A percentile compares a stretch with the other conserved stretches of the same genome.
Conservation (phyloP, 192 early-diverging fungal genomes). For the Coemansia sp. region DNA sequence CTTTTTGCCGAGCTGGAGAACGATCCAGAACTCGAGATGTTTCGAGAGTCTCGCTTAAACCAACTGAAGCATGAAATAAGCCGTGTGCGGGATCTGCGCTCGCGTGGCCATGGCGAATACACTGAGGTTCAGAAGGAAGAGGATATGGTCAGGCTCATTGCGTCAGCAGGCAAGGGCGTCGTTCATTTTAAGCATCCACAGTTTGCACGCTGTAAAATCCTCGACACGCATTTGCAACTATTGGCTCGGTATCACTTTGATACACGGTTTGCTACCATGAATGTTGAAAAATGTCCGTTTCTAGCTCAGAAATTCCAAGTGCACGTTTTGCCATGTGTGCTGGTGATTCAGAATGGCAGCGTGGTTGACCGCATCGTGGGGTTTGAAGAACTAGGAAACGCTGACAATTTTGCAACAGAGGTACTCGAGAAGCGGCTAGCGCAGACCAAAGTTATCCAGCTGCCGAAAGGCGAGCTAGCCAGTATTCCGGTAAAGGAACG, state of each 20-base stretch:
- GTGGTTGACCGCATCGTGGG: slow-evolving; percentile 80
- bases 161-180: slow-evolving; percentile 60
- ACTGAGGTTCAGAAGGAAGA: slow-evolving; percentile 76
- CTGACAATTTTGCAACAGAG: slow-evolving; percentile 78
- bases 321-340: slow-evolving; percentile 84
- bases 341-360: slow-evolving; percentile 71
- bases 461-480: slow-evolving; percentile 41
- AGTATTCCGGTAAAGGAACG: slow-evolving; percentile 34
- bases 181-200: slow-evolving; percentile 93
- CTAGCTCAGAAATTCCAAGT: slow-evolving; percentile 86
- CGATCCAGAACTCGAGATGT: slow-evolving; percentile 66
- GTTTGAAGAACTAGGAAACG: slow-evolving; percentile 91
- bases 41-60: slow-evolving; percentile 82
- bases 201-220: slow-evolving; percentile 89
- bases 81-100: slow-evolving; percentile 61
- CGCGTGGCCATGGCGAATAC: slow-evolving; percentile 75
- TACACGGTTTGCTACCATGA: slow-evolving; percentile 86
- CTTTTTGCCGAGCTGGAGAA: slow-evolving; percentile 84
- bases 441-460: slow-evolving; percentile 58
- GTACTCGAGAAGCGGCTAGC: slow-evolving; percentile 69
- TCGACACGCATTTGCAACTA: slow-evolving; percentile 86
- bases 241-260: slow-evolving; percentile 79
- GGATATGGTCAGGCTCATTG: slow-evolving; percentile 78
- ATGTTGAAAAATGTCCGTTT: slow-evolving; percentile 87
- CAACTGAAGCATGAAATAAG: slow-evolving; percentile 78